Evolutionary conservation across 306 rosid genomes (phyloP).

Genomic region (Pterocarpus macrocarpus): DNA sequence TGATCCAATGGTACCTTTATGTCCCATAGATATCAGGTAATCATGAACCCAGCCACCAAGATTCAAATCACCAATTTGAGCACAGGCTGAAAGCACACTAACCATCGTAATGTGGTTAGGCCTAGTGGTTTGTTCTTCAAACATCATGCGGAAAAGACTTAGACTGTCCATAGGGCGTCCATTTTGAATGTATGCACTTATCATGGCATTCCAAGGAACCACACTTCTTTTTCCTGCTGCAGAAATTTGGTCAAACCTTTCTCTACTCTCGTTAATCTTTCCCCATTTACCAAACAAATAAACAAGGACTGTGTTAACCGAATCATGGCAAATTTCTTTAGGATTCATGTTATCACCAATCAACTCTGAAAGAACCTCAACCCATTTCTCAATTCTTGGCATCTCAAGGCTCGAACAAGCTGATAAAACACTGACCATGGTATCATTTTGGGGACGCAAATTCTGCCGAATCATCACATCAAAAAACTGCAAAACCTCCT

Average conservation of each 20-base stretch:
- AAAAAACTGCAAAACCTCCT: slow-evolving; percentile 60
- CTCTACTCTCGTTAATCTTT: slow-evolving; percentile 57
- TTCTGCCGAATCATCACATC: slow-evolving; percentile 55
- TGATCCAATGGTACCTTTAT: slow-evolving; percentile 53
- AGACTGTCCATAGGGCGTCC: slow-evolving; percentile 65
- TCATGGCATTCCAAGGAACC: slow-evolving; percentile 72
- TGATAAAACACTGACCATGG: slow-evolving; percentile 66
- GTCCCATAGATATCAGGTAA: slow-evolving; percentile 56
- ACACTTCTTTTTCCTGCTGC: slow-evolving; percentile 54
- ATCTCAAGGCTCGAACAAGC: slow-evolving; percentile 67
- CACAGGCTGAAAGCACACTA: too few relatives aligned
- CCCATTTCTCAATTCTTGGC: slow-evolving; percentile 61
- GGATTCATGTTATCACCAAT: neutral
- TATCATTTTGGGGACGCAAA: slow-evolving; percentile 59
- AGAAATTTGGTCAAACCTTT: slow-evolving; percentile 53
- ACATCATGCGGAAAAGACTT: slow-evolving; percentile 60
- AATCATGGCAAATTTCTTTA: slow-evolving; percentile 43
- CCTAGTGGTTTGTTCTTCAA: slow-evolving; percentile 16
- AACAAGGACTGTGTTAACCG: slow-evolving; percentile 53
- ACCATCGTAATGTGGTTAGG: too few relatives aligned
- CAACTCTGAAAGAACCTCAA: slow-evolving; percentile 39
- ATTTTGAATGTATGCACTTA: slow-evolving; percentile 66
- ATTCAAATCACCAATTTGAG: too few relatives aligned
- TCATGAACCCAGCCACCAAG: slow-evolving; percentile 54
- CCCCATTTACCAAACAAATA: slow-evolving; percentile 69